Conservation (phyloP, 257 asterid genomes). For the Henckelia pumila region DNA sequence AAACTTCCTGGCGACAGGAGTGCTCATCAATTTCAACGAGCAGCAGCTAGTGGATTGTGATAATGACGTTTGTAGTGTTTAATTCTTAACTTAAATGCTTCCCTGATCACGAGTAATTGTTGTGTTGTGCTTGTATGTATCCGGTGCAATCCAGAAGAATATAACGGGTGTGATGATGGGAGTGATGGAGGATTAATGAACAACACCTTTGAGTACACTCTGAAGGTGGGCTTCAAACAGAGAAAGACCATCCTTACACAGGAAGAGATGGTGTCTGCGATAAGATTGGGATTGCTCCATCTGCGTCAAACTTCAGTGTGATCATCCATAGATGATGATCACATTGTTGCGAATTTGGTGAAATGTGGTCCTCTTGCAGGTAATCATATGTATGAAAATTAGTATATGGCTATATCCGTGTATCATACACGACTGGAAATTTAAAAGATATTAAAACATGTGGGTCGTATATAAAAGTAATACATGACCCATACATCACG, state of each 20-base stretch:
- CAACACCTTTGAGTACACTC: constrained; percentile 78
- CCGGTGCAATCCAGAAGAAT: constrained; percentile 80
- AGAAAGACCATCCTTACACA: constrained; percentile 78
- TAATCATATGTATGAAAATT: constrained; percentile 14
- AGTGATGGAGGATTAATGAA: constrained; percentile 88
- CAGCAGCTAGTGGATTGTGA: constrained; percentile 99
- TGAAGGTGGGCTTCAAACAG: constrained; percentile 66
- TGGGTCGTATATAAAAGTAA: no score
- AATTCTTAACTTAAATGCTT: not conserved
- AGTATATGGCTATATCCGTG: no score
- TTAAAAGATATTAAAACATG: no score
- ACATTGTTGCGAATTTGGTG: constrained; percentile 88
- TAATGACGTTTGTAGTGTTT: constrained; percentile 62
- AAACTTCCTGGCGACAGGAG: constrained; percentile 72
- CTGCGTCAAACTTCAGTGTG: constrained; percentile 77
- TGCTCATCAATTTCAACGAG: constrained; percentile 86
- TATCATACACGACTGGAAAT: no score
- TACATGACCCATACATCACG: no score
- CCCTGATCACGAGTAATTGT: not conserved
- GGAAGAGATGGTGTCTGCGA: constrained; percentile 67
- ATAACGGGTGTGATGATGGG: constrained; percentile 67
- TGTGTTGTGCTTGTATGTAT: constrained; percentile 3
- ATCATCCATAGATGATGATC: constrained; percentile 66
- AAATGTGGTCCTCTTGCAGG: constrained; percentile 92
- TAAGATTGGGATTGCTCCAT: constrained; percentile 55